phyloP scores from a whole-genome alignment of 2,329 filamentous ascomycete species.

The Colletotrichum coccodes region DNA sequence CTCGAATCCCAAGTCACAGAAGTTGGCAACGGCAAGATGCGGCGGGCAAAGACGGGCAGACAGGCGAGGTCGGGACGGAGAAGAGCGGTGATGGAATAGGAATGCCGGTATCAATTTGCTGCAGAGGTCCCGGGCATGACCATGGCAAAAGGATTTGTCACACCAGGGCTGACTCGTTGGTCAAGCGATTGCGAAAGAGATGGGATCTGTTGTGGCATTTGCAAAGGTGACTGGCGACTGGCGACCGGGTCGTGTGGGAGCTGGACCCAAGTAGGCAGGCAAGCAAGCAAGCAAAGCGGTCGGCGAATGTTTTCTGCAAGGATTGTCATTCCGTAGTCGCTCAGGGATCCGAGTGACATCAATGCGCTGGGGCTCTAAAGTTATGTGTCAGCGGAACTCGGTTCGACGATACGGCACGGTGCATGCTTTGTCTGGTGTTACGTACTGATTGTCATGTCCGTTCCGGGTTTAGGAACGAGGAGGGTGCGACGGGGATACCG shows the following conservation, averaged over 20 bases:
- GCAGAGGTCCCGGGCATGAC: slow-evolving; percentile 14
- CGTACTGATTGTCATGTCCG: slow-evolving; percentile 20
- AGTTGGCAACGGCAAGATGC: slow-evolving; percentile 3
- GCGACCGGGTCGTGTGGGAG: too few species aligned
- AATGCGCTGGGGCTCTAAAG: slow-evolving; percentile 21
- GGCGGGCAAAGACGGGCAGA: slow-evolving; percentile 14
- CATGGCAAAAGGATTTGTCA: slow-evolving; percentile 28
- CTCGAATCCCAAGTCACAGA: not conserved
- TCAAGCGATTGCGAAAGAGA: slow-evolving; percentile 15
- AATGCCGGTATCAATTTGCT: slow-evolving; percentile 15
- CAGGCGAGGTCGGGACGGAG: not conserved
- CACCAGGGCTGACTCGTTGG: slow-evolving; percentile 23
- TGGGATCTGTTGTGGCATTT: not conserved
- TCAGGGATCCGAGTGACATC: slow-evolving; percentile 20
- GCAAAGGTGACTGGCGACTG: slow-evolving; percentile 1
- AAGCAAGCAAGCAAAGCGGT: not conserved
- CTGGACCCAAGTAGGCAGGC: not conserved
- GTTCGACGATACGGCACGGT: slow-evolving; percentile 19
- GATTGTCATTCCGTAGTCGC: slow-evolving; percentile 11
- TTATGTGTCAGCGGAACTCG: slow-evolving; percentile 31
- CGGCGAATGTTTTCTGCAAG: slow-evolving; percentile 21
- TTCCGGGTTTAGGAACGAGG: slow-evolving; percentile 6
- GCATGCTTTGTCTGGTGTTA: slow-evolving; percentile 2
- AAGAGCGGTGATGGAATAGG: slow-evolving; percentile 21
- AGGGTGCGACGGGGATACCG: not conserved